phyloP scores from a whole-genome alignment of 305 asterid species.

The Plantago lanceolata region DNA sequence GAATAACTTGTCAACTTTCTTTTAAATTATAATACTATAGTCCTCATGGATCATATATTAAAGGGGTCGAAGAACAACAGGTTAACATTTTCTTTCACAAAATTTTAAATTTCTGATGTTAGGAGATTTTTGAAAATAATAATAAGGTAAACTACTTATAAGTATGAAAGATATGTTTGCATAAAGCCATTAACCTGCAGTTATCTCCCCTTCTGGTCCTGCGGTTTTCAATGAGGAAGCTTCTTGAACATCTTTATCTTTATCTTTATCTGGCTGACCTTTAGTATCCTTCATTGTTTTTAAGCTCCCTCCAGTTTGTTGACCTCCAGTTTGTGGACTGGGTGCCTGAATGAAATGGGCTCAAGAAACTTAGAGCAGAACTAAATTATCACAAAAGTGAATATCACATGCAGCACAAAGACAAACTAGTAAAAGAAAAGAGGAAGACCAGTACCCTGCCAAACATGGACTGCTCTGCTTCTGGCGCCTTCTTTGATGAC shows the following conservation, averaged over 20 bases:
- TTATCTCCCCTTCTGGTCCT: conserved; percentile 92
- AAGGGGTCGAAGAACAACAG: background rate
- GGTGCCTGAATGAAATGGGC: conserved; percentile 51
- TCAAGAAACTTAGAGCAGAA: conserved; percentile 13
- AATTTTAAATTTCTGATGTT: conserved; percentile 7
- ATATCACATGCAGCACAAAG: conserved; percentile 6
- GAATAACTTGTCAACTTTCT: background rate
- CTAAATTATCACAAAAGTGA: conserved; percentile 11
- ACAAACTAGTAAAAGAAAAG: background rate
- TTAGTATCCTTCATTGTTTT: conserved; percentile 77
- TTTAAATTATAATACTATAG: background rate
- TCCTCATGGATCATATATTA: conserved; percentile 1
- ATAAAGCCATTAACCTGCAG: conserved; percentile 79
- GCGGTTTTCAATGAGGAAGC: conserved; percentile 75
- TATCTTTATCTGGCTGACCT: conserved; percentile 68
- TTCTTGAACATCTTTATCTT: conserved; percentile 81
- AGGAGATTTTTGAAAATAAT: background rate
- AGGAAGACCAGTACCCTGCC: conserved; percentile 53
- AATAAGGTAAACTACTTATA: conserved; percentile 14
- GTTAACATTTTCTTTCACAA: conserved; percentile 4
- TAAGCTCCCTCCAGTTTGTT: conserved; percentile 66
- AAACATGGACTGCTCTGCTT: conserved; percentile 75
- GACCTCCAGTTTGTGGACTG: conserved; percentile 81
- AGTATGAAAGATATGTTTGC: conserved; percentile 19
- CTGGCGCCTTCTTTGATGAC: conserved; percentile 71